Percentiles rank a stretch among this genome's conserved stretches.
Conservation (phyloP, 2,329 filamentous ascomycete genomes). For the Ophiostoma sp. region DNA sequence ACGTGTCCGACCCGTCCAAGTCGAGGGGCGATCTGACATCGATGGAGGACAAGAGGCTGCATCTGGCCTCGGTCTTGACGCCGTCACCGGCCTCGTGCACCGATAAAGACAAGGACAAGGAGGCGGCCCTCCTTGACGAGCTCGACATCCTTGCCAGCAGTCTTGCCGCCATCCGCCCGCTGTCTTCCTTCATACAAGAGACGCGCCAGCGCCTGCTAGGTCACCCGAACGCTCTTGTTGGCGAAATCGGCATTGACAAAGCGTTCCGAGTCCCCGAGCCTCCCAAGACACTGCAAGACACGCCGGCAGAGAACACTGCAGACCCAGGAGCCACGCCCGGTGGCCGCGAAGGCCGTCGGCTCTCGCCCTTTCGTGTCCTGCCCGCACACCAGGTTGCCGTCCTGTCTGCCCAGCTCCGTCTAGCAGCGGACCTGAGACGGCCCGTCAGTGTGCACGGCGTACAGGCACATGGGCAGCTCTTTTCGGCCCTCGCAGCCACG, state of each 20-base stretch:
- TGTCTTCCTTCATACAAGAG: slow-evolving; percentile 41
- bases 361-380: slow-evolving; percentile 63
- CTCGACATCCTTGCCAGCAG: slow-evolving; percentile 42
- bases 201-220: slow-evolving; percentile 51
- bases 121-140: slow-evolving; percentile 33
- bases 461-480: slow-evolving; percentile 66
- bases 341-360: slow-evolving; percentile 61
- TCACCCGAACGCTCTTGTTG: slow-evolving; percentile 60
- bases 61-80: slow-evolving; percentile 63
- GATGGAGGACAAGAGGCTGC: slow-evolving; percentile 42
- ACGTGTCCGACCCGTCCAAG: slow-evolving; percentile 35
- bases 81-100: slow-evolving; percentile 40
- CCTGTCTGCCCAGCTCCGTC: slow-evolving; percentile 60
- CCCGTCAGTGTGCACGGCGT: slow-evolving; percentile 69
- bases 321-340: slow-evolving; percentile 55
- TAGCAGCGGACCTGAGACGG: slow-evolving; percentile 62
- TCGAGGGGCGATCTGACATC: slow-evolving; percentile 5
- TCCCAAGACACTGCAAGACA: not conserved
- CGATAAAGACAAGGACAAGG: slow-evolving; percentile 19
- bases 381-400: slow-evolving; percentile 64
- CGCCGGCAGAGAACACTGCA: slow-evolving; percentile 31
- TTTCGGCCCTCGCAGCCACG: slow-evolving; percentile 56
- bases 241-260: slow-evolving; percentile 74
- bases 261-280: slow-evolving; percentile 65
- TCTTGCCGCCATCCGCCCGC: slow-evolving; percentile 56